These are phyloP conservation scores for Arabidopsis lyrata DNA, from an alignment of 441 rosid genomes.

Conservation along the genomic window DNA sequence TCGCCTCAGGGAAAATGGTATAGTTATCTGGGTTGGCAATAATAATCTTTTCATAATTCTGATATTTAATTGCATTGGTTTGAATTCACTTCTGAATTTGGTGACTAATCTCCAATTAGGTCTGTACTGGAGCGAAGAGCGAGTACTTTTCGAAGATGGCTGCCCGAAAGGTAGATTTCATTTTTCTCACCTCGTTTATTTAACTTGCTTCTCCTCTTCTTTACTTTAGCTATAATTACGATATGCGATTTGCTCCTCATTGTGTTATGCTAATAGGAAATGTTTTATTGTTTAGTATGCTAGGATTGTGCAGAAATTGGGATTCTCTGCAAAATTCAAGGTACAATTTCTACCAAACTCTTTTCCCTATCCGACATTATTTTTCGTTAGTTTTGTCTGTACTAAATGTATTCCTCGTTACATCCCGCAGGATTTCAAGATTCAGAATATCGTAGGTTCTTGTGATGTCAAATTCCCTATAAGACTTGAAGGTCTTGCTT, in stretches of 20 bases:
- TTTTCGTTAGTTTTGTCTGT: background rate
- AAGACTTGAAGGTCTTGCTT: constrained; percentile 51
- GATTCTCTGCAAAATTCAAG: constrained; percentile 50
- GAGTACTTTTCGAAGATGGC: constrained; percentile 46
- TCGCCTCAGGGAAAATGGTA: constrained; percentile 50
- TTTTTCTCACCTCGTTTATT: background rate
- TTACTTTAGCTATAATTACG: background rate
- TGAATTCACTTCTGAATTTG: constrained; percentile 6
- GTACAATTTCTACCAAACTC: constrained; percentile 28
- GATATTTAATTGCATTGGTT: background rate
- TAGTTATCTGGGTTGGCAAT: background rate
- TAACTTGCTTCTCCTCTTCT: background rate
- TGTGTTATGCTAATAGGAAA: constrained; percentile 19
- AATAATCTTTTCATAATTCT: background rate
- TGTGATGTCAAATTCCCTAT: constrained; percentile 50
- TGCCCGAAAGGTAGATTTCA: constrained; percentile 40
- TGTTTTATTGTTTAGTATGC: constrained; percentile 40
- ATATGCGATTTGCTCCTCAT: background rate
- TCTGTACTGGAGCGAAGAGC: constrained; percentile 49
- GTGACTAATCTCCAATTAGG: constrained; percentile 29
- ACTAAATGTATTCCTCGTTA: background rate
- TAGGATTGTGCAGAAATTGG: constrained; percentile 48
- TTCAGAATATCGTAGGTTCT: constrained; percentile 49
- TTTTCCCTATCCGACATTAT: background rate
- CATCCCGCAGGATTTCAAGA: constrained; percentile 46